phyloP scores from a whole-genome alignment of 2,329 filamentous ascomycete genomes.

The Thelonectria blattea region DNA sequence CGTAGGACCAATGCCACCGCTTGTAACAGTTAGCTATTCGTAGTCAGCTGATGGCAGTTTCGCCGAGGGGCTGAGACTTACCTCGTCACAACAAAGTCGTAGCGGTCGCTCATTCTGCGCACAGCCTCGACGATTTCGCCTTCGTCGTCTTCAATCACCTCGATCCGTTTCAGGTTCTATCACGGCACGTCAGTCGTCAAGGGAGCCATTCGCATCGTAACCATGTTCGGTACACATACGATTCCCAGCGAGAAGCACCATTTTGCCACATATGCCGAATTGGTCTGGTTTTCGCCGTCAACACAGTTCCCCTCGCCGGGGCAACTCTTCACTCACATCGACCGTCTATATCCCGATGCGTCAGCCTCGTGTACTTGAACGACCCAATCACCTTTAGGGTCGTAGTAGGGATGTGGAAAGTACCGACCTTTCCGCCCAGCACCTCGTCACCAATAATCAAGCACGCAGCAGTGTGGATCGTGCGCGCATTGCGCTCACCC shows the following conservation, averaged over 20 bases:
- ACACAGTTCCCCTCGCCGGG: constrained; percentile 6
- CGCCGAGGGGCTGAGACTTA: constrained; percentile 30
- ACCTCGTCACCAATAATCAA: constrained; percentile 98
- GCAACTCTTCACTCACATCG: constrained; percentile 43
- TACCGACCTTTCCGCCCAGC: constrained; percentile 79
- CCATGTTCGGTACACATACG: constrained; percentile 45
- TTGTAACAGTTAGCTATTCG: constrained; percentile 37
- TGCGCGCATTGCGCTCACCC: constrained; percentile 64
- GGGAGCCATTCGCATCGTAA: not conserved
- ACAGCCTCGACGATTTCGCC: constrained; percentile 88
- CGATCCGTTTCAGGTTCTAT: constrained; percentile 79
- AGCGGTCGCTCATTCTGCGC: constrained; percentile 82
- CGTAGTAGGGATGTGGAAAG: constrained; percentile 15
- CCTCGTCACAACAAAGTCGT: constrained; percentile 94
- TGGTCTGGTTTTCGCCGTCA: constrained; percentile 55
- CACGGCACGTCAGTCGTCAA: not conserved
- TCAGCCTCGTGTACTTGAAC: constrained; percentile 14
- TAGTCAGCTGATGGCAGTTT: not conserved
- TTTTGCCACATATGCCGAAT: constrained; percentile 68
- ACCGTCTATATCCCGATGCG: constrained; percentile 42
- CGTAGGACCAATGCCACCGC: constrained; percentile 95
- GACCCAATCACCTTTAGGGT: not conserved
- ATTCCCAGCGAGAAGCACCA: constrained; percentile 69
- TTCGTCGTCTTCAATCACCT: constrained; percentile 94
- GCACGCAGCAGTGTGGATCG: constrained; percentile 88